Evolutionary conservation across 345 rosid species (phyloP).

Genomic region (Euphorbia lathyris): DNA sequence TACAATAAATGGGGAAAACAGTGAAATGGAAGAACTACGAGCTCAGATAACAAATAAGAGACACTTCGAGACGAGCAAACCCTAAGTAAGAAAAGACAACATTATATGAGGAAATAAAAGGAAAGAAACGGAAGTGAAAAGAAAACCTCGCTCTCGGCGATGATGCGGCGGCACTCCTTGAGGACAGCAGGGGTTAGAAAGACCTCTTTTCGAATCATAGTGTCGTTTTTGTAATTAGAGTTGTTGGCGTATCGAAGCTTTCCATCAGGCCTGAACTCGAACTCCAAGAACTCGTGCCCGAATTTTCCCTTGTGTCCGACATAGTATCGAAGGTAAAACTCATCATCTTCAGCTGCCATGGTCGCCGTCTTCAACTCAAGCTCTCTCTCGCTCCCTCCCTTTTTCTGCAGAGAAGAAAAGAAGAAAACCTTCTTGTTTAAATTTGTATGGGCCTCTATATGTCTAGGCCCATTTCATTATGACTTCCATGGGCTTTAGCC

Average conservation of each 20-base stretch:
- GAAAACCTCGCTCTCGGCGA: constrained; percentile 88
- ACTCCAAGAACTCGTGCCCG: constrained; percentile 98
- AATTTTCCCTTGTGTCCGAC: constrained; percentile 99
- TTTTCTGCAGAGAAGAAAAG: not conserved
- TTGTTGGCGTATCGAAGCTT: constrained; percentile 98
- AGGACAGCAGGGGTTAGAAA: constrained; percentile 92
- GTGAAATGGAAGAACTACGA: not conserved
- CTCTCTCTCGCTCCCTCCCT: not conserved
- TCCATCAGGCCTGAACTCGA: constrained; percentile 93
- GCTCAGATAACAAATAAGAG: not conserved
- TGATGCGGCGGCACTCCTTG: constrained; percentile 94
- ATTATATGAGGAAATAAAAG: not conserved
- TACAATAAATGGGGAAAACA: not conserved
- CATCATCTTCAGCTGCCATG: constrained; percentile 69
- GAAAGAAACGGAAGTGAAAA: not conserved
- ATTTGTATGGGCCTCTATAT: not conserved
- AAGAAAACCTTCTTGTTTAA: not conserved
- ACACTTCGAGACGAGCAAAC: constrained; percentile 1
- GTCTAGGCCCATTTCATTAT: not conserved
- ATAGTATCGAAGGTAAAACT: constrained; percentile 90
- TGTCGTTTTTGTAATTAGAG: constrained; percentile 99
- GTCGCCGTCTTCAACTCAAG: not conserved
- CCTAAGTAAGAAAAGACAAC: constrained; percentile 7
- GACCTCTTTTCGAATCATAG: constrained; percentile 97
- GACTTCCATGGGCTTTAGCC: not conserved